Evolutionary conservation across 1,139 yeast species (phyloP), one percentile per base, ranked within the genome.

Genomic region (Magnusiomyces suaveolens): DNA sequence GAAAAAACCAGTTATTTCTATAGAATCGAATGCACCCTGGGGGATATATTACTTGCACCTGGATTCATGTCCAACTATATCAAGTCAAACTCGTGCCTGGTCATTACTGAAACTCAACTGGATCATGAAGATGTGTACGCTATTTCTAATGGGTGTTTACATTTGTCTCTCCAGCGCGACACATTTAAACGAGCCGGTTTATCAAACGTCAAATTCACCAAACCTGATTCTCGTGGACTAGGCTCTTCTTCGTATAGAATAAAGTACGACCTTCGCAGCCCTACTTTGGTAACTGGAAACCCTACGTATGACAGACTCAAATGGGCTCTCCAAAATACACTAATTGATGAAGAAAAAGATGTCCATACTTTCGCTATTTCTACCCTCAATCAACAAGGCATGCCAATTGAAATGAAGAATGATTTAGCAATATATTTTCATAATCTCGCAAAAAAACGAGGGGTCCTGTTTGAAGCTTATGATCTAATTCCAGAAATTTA

Each of bases 111-210:
- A 43, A 57, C 62, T 1, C 52, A 53, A 24, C 59, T 72, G 0
- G 70, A 70, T 51, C 69, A 70, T 55, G 66, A 70, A 48, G 69
- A 71, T 52, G 64, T 67, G 4, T 54, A 70, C 47, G 65, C 71
- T 14, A 59, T 73, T 3, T 53, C 59, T 12, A 53, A 63, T 24
- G 72, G 72, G 2, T 52, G 51, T 3, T 55, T 73, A 32, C 59
- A 63, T 26, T 50, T 73, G 18, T 67, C 71, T 12, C 56, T 73
- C 29, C 64, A 70, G 6, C 57, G 62, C 6, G 69, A 64, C 10
- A 57, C 66, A 2, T 73, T 69, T 57, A 60, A 63, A 33, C 60
- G 62, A 48, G 66, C 70, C 0, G 76, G 75, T 0, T 58, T 72
- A 4, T 57, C 58, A 10, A 33, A 47, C 12, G 53, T 49, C 3